Conservation (phyloP, 1,139 yeast species). For the Geotrichum histeridarum region DNA sequence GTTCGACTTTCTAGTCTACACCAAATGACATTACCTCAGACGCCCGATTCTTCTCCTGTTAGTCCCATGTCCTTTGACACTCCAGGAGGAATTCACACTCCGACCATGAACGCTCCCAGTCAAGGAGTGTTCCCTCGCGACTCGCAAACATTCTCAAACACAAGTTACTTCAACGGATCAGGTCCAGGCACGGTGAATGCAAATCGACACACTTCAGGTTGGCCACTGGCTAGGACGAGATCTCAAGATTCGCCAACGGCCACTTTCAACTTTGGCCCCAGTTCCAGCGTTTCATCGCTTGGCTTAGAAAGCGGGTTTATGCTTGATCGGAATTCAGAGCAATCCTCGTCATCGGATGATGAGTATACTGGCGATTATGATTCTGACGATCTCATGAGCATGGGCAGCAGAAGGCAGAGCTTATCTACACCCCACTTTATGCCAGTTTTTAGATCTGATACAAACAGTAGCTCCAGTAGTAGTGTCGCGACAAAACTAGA, state of each 20-base stretch:
- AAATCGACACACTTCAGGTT: background rate
- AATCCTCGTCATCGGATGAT: slow-evolving; percentile 24
- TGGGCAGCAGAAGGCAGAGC: slow-evolving; percentile 25
- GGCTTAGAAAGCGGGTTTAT: slow-evolving; percentile 26
- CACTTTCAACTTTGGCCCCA: slow-evolving; percentile 23
- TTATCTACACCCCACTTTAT: slow-evolving; percentile 8
- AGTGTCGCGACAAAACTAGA: background rate
- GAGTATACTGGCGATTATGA: slow-evolving; percentile 26
- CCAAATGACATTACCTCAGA: slow-evolving; percentile 23
- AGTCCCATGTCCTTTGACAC: slow-evolving; percentile 20
- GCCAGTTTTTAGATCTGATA: background rate
- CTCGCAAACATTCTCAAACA: background rate
- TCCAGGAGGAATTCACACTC: slow-evolving; percentile 4
- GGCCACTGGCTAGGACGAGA: slow-evolving; percentile 7
- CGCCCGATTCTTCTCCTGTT: slow-evolving; percentile 29
- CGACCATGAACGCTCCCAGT: slow-evolving; percentile 5
- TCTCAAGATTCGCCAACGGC: slow-evolving; percentile 10
- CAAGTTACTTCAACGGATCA: background rate
- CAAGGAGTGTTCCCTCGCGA: background rate
- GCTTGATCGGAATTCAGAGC: slow-evolving; percentile 9
- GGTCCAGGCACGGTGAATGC: background rate
- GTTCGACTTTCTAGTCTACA: slow-evolving; percentile 17
- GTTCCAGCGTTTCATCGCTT: slow-evolving; percentile 29
- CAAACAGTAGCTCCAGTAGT: background rate
- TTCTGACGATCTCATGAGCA: slow-evolving; percentile 30